A percentile compares a stretch with the other conserved stretches of the same genome.
These are phyloP conservation scores for Neofusicoccum sp. DNA, from an alignment of 2,329 filamentous ascomycete genomes.

Conservation along the genomic window DNA sequence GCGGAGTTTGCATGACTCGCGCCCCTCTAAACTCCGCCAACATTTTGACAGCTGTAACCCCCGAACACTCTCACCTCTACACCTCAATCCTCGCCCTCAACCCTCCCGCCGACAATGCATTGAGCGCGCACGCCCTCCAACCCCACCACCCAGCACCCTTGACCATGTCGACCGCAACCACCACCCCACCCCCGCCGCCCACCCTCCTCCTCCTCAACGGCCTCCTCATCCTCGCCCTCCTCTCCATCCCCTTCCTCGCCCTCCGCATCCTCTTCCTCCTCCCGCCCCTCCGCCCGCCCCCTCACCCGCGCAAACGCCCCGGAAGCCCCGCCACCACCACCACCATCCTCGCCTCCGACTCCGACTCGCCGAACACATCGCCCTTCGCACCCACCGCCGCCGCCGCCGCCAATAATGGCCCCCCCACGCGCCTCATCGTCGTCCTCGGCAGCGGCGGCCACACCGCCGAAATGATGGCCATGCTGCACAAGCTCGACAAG, in stretches of 20 bases:
- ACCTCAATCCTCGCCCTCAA: background rate
- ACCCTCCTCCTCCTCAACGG: constrained; percentile 10
- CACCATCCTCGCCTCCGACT: background rate
- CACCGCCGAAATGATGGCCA: constrained; percentile 88
- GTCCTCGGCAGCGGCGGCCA: constrained; percentile 92
- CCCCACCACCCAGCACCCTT: background rate
- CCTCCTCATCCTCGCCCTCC: constrained; percentile 29
- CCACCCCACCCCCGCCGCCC: background rate
- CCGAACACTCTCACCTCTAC: background rate
- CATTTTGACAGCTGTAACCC: background rate
- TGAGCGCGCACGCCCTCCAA: background rate
- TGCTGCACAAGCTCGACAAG: constrained; percentile 62
- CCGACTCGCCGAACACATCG: background rate
- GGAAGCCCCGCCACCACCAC: background rate
- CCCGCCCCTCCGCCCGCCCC: constrained; percentile 29
- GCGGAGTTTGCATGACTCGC: constrained; percentile 14
- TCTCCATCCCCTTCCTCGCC: constrained; percentile 32
- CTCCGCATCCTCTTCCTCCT: constrained; percentile 43
- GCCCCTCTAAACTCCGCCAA: background rate
- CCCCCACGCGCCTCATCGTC: constrained; percentile 64
- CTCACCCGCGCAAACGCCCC: background rate
- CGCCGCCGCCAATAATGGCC: constrained; percentile 21
- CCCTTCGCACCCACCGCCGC: constrained; percentile 4
- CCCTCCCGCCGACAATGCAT: background rate
- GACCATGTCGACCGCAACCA: background rate